Conservation (phyloP, 2,329 filamentous ascomycete genomes). For the Xylariaceae sp. region DNA sequence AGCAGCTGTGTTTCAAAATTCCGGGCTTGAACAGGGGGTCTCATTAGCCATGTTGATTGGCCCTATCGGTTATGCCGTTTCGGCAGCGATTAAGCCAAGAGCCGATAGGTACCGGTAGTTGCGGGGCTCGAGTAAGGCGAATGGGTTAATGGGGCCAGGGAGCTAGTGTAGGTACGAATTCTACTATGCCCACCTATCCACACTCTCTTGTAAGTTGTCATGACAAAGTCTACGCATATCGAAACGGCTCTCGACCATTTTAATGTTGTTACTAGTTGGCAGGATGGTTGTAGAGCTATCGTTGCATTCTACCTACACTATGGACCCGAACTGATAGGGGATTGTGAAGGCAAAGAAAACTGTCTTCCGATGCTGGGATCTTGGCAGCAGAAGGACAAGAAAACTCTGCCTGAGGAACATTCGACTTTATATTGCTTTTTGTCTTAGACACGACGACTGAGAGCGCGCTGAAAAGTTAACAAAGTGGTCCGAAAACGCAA, state of each 20-base stretch:
- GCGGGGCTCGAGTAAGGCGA: background rate
- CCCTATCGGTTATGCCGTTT: constrained; percentile 16
- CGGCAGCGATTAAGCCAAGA: background rate
- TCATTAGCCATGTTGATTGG: constrained; percentile 30
- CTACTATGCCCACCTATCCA: no score
- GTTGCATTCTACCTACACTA: no score
- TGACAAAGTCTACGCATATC: no score
- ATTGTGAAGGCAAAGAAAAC: no score
- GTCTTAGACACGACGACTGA: background rate
- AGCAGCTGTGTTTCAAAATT: constrained; percentile 45
- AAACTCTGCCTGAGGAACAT: background rate
- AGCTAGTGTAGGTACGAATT: background rate
- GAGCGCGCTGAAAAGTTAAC: background rate
- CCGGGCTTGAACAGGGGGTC: constrained; percentile 13
- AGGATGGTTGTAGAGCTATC: no score
- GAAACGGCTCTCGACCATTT: no score
- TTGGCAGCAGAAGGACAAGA: background rate
- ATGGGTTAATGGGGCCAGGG: background rate
- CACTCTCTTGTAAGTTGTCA: no score
- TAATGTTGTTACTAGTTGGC: no score
- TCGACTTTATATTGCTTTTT: background rate
- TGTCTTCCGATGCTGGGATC: background rate
- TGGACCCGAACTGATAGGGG: no score
- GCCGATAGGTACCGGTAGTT: background rate
- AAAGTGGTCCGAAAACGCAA: background rate